Evolutionary conservation across 176 grass and related monocot genomes (phyloP).

Genomic region (Musa beccarii): DNA sequence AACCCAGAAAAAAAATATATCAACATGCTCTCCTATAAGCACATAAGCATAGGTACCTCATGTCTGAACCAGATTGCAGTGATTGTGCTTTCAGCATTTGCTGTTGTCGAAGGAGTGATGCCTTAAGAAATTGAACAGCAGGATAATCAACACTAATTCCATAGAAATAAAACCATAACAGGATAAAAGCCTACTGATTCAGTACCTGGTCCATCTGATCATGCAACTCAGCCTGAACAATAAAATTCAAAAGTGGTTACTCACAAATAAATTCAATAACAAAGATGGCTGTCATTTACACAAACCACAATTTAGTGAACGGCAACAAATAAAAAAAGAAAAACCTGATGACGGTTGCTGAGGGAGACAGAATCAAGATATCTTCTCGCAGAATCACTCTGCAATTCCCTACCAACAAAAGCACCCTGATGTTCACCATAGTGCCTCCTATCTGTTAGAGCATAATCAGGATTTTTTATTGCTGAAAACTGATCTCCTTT

Average conservation of each 20-base stretch:
- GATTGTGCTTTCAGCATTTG: conserved; percentile 69
- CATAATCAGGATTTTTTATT: conserved; percentile 46
- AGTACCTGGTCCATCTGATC: conserved; percentile 55
- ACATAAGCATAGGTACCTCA: conserved; percentile 46
- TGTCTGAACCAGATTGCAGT: conserved; percentile 59
- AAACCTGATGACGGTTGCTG: conserved; percentile 37
- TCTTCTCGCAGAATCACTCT: conserved; percentile 80
- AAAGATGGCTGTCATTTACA: not conserved
- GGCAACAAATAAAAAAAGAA: not conserved
- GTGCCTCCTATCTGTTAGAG: conserved; percentile 62
- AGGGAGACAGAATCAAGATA: conserved; percentile 60
- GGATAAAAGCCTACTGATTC: not conserved
- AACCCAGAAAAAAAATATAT: conserved; percentile 13
- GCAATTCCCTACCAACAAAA: conserved; percentile 66
- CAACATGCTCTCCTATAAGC: conserved; percentile 10
- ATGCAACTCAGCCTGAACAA: conserved; percentile 36
- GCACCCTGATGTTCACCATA: conserved; percentile 64
- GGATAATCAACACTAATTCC: conserved; percentile 6
- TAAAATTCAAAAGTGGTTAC: not conserved
- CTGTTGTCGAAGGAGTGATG: conserved; percentile 64
- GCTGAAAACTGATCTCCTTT: conserved; percentile 53
- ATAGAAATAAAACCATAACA: not conserved
- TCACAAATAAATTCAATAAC: not conserved
- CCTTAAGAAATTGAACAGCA: conserved; percentile 32
- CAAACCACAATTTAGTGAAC: conserved; percentile 10